Evolutionary conservation across 2,329 filamentous ascomycete genomes (phyloP).

Genomic region (Fusarium hostae): DNA sequence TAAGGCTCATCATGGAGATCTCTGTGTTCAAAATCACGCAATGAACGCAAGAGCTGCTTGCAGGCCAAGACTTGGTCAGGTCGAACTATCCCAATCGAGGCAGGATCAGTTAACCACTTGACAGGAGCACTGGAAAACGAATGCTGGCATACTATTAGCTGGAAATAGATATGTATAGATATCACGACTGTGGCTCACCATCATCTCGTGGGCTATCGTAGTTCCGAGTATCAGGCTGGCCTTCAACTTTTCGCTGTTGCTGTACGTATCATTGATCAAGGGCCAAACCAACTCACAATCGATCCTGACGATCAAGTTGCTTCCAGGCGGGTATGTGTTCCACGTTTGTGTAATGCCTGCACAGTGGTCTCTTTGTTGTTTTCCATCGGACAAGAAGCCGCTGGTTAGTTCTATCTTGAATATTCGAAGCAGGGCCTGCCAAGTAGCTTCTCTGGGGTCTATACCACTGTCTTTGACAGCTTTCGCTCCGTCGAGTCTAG

Average conservation of each 20-base stretch:
- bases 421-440: not conserved
- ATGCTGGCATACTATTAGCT: slow-evolving; percentile 34
- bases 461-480: slow-evolving; percentile 4
- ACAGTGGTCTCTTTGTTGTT: not conserved
- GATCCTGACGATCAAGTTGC: slow-evolving; percentile 13
- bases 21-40: not conserved
- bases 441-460: not conserved
- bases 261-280: slow-evolving; percentile 38
- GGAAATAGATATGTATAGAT: not conserved
- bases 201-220: slow-evolving; percentile 45
- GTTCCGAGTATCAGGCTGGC: slow-evolving; percentile 32
- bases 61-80: slow-evolving; percentile 18
- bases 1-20: slow-evolving; percentile 29
- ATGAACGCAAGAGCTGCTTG: not conserved
- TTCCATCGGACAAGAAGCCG: slow-evolving; percentile 9
- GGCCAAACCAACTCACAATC: slow-evolving; percentile 41
- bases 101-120: slow-evolving; percentile 35
- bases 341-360: slow-evolving; percentile 1
- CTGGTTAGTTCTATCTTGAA: slow-evolving; percentile 22
- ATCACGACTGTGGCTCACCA: slow-evolving; percentile 34
- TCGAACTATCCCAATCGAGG: slow-evolving; percentile 20
- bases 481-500: slow-evolving; percentile 4
- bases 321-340: not conserved
- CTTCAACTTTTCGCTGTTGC: slow-evolving; percentile 43
- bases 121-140: slow-evolving; percentile 14